These are phyloP conservation scores for Leccinum rimulosum DNA, from an alignment of 768 basidiomycete species.

Conservation along the genomic window DNA sequence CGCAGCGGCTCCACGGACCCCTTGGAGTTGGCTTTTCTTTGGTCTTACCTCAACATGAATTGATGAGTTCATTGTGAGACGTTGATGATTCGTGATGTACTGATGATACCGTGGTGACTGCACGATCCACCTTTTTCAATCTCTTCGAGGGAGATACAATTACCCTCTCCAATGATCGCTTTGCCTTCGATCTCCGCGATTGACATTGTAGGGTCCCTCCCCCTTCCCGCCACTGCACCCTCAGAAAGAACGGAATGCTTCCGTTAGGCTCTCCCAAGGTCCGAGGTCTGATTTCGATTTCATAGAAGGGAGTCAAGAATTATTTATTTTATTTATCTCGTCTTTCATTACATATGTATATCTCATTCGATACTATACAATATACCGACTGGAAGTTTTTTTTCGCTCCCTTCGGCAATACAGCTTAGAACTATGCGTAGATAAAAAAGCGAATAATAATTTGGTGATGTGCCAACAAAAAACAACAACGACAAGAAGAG, in stretches of 20 bases:
- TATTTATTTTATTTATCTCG: slow-evolving; percentile 6
- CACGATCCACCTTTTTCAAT: background rate
- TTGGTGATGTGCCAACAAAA: slow-evolving; percentile 18
- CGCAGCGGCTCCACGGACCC: slow-evolving; percentile 22
- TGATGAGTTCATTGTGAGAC: background rate
- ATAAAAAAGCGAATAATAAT: slow-evolving; percentile 20
- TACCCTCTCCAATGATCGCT: background rate
- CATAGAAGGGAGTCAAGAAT: slow-evolving; percentile 9
- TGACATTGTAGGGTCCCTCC: background rate
- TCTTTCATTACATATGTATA: background rate
- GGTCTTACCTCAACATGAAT: background rate
- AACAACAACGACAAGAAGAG: background rate
- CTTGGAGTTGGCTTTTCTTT: slow-evolving; percentile 18
- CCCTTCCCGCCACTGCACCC: slow-evolving; percentile 7
- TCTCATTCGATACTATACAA: slow-evolving; percentile 12
- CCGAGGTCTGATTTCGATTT: background rate
- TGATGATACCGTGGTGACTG: background rate
- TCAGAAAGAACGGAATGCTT: slow-evolving; percentile 19
- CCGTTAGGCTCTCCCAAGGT: slow-evolving; percentile 26
- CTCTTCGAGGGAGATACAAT: slow-evolving; percentile 2
- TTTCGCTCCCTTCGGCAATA: slow-evolving; percentile 20
- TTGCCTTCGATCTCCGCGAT: slow-evolving; percentile 33
- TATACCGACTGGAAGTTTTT: background rate
- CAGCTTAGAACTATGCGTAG: slow-evolving; percentile 23
- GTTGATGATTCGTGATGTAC: background rate